Evolutionary conservation across 2,329 filamentous ascomycete genomes (phyloP).

Genomic region (Pseudogymnoascus sp.): DNA sequence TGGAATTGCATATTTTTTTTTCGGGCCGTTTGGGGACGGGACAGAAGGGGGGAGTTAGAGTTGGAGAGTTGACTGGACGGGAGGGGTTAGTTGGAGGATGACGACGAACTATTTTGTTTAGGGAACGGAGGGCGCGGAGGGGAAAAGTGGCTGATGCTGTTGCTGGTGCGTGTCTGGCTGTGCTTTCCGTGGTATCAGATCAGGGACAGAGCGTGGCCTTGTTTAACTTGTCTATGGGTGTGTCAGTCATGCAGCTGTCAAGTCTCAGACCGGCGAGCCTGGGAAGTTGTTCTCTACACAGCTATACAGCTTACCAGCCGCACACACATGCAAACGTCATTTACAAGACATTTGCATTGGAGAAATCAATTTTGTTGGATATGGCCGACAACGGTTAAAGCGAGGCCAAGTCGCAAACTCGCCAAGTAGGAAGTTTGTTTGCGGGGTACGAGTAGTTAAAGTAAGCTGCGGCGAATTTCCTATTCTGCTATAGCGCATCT

Average conservation of each 20-base stretch:
- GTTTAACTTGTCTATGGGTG: background rate
- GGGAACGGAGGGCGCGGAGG: background rate
- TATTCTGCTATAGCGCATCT: background rate
- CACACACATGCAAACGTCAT: background rate
- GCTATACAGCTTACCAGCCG: background rate
- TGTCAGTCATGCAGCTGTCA: background rate
- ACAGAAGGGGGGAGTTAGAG: background rate
- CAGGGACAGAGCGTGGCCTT: background rate
- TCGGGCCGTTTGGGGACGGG: constrained; percentile 6
- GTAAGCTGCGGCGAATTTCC: background rate
- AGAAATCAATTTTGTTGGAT: background rate
- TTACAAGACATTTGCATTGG: background rate
- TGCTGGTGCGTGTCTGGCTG: background rate
- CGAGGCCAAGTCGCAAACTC: background rate
- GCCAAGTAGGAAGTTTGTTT: constrained; percentile 1
- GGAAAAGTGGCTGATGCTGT: background rate
- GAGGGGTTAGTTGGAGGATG: background rate
- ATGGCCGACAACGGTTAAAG: background rate
- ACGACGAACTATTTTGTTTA: background rate
- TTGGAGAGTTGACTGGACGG: background rate
- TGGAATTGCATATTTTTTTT: background rate
- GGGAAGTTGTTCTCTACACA: background rate
- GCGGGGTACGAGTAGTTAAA: too few species aligned
- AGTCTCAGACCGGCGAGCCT: background rate
- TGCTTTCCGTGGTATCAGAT: background rate